These are phyloP conservation scores for Stygiomarasmius scandens DNA, from an alignment of 1,284 basidiomycete genomes.

Conservation along the genomic window DNA sequence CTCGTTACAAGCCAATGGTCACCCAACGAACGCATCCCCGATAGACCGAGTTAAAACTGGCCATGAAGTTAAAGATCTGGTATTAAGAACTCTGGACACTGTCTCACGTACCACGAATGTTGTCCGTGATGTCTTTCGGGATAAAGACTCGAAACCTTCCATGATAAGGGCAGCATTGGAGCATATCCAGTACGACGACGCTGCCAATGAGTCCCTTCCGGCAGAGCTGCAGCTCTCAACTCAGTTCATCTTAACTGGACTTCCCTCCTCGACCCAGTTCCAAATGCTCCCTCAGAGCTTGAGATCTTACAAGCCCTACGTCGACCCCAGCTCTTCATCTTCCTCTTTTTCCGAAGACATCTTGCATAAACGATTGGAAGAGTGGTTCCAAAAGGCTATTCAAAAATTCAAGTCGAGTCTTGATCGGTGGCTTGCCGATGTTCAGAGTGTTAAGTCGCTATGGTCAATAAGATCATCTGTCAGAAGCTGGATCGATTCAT, in stretches of 20 bases:
- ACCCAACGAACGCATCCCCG: constrained; percentile 29
- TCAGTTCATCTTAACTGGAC: constrained; percentile 56
- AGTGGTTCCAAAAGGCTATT: constrained; percentile 64
- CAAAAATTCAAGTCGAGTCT: constrained; percentile 47
- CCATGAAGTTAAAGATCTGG: constrained; percentile 53
- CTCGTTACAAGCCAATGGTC: constrained; percentile 36
- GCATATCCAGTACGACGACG: constrained; percentile 57
- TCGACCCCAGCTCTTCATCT: constrained; percentile 63
- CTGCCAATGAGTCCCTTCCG: constrained; percentile 39
- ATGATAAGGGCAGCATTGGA: constrained; percentile 58
- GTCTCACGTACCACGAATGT: constrained; percentile 59
- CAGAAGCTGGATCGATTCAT: constrained; percentile 45
- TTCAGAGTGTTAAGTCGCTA: constrained; percentile 61
- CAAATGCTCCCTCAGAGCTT: constrained; percentile 65
- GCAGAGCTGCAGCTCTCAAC: constrained; percentile 64
- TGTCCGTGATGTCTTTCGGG: constrained; percentile 56
- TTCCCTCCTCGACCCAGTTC: constrained; percentile 76
- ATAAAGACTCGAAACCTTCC: constrained; percentile 38
- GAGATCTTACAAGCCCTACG: constrained; percentile 71
- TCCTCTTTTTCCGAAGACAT: constrained; percentile 46
- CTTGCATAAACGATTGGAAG: constrained; percentile 49
- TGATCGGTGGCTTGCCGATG: constrained; percentile 57
- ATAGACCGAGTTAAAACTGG: constrained; percentile 29
- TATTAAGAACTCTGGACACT: constrained; percentile 52
- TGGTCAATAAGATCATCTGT: constrained; percentile 64